Conservation (phyloP, 2,329 filamentous ascomycete genomes). For the Rutstroemia sp. region DNA sequence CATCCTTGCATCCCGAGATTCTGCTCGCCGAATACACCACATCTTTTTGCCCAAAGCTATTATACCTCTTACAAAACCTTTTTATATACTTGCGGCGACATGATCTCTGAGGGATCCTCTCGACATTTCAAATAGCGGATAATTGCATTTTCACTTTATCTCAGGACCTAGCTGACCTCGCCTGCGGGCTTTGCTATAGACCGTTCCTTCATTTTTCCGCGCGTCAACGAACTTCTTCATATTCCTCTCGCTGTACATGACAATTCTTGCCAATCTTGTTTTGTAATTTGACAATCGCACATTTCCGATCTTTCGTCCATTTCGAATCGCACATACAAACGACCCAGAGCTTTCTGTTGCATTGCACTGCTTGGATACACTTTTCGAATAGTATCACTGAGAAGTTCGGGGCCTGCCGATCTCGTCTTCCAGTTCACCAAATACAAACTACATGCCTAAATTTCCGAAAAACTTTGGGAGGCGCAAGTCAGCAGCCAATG, state of each 20-base stretch:
- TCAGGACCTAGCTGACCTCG: conserved; percentile 21
- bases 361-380: background rate
- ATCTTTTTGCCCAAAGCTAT: background rate
- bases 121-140: conserved; percentile 18
- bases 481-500: conserved; percentile 29
- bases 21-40: conserved; percentile 15
- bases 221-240: conserved; percentile 1
- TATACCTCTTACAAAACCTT: background rate
- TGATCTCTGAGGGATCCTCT: conserved; percentile 11
- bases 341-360: background rate
- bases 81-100: conserved; percentile 12
- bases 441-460: conserved; percentile 30
- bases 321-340: background rate
- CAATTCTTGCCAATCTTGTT: background rate
- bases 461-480: conserved; percentile 30
- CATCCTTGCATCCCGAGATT: conserved; percentile 8
- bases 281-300: background rate
- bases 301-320: background rate
- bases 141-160: conserved; percentile 16
- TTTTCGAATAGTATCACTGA: conserved; percentile 1
- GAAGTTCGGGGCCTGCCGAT: conserved; percentile 5
- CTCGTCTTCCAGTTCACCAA: conserved; percentile 9
- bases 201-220: conserved; percentile 20
- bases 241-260: conserved; percentile 1
- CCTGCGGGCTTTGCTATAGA: conserved; percentile 17